phyloP scores from a whole-genome alignment of 139 green algal species.

The Chlamydomonas sphaeroides region DNA sequence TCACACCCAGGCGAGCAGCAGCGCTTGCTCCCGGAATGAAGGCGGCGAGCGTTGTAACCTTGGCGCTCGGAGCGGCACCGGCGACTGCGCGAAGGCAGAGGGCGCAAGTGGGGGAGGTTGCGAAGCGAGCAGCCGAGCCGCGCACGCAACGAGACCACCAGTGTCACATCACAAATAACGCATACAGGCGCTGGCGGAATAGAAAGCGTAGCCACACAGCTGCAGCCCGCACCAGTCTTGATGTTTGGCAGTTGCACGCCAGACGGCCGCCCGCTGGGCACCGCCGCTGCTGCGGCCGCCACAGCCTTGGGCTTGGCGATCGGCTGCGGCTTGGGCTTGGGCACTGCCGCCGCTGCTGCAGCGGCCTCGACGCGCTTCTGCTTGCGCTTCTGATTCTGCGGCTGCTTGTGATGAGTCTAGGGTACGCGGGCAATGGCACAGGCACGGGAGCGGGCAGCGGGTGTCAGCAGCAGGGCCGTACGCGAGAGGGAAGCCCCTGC shows the following conservation, averaged over 20 bases:
- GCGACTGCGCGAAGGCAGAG: background rate
- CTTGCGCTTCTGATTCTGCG: slow-evolving; percentile 12
- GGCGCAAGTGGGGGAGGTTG: background rate
- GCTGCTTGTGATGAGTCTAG: background rate
- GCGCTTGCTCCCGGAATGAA: background rate
- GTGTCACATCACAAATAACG: background rate
- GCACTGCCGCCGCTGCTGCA: background rate
- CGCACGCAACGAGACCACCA: background rate
- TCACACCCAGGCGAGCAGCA: background rate
- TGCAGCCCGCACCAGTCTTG: background rate
- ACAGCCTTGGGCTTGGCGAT: background rate
- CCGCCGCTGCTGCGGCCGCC: background rate
- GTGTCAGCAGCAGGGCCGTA: too few species aligned
- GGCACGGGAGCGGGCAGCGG: too few species aligned
- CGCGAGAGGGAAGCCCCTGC: too few species aligned
- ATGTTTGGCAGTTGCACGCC: background rate
- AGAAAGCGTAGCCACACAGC: too few species aligned
- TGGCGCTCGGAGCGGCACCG: background rate
- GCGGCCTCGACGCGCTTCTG: slow-evolving; percentile 32
- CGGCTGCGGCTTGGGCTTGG: slow-evolving; percentile 1
- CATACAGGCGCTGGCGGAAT: background rate
- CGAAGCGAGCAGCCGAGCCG: background rate
- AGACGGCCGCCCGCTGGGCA: background rate
- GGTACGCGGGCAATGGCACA: too few species aligned
- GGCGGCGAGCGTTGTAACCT: background rate